Conservation (phyloP, 495 filamentous ascomycete genomes). For the Diplogelasinospora grovesii region DNA sequence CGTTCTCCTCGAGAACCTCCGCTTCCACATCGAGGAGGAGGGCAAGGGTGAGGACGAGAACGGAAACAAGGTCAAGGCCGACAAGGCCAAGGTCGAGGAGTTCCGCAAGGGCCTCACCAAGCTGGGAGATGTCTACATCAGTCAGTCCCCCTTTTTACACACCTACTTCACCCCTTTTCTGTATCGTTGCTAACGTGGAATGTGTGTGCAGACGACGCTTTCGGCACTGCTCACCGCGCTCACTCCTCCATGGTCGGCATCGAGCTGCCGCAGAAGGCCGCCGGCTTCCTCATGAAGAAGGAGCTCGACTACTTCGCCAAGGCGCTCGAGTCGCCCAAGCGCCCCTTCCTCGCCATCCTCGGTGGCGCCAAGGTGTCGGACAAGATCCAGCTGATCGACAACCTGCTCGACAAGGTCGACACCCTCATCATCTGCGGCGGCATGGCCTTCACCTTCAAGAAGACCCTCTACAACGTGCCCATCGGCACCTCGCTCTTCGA, state of each 20-base stretch:
- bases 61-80: slow-evolving; percentile 97
- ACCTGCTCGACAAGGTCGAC: slow-evolving; percentile 94
- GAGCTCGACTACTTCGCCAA: slow-evolving; percentile 99
- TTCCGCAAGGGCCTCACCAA: slow-evolving; percentile 95
- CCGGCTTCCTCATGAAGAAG: slow-evolving; percentile 99
- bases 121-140: slow-evolving; percentile 94
- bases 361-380: slow-evolving; percentile 97
- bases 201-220: slow-evolving; percentile 98
- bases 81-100: slow-evolving; percentile 81
- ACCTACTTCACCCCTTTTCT: too few species aligned
- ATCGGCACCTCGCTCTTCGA: slow-evolving; percentile 94
- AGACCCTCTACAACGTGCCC: slow-evolving; percentile 80
- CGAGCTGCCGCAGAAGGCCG: slow-evolving; percentile 89
- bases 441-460: slow-evolving; percentile 99
- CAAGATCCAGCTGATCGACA: slow-evolving; percentile 99
- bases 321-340: slow-evolving; percentile 86
- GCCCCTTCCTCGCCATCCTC: slow-evolving; percentile 97
- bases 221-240: slow-evolving; percentile 94
- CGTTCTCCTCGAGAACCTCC: slow-evolving; percentile 91
- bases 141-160: slow-evolving; percentile 46
- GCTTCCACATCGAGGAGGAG: slow-evolving; percentile 97
- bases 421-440: slow-evolving; percentile 93
- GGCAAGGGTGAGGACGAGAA: slow-evolving; percentile 85
- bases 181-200: too few species aligned
- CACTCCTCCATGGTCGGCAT: slow-evolving; percentile 99